Evolutionary conservation across 2,329 filamentous ascomycete genomes (phyloP), one percentile per base, ranked within the genome.

Genomic region (Gyromitra esculenta): DNA sequence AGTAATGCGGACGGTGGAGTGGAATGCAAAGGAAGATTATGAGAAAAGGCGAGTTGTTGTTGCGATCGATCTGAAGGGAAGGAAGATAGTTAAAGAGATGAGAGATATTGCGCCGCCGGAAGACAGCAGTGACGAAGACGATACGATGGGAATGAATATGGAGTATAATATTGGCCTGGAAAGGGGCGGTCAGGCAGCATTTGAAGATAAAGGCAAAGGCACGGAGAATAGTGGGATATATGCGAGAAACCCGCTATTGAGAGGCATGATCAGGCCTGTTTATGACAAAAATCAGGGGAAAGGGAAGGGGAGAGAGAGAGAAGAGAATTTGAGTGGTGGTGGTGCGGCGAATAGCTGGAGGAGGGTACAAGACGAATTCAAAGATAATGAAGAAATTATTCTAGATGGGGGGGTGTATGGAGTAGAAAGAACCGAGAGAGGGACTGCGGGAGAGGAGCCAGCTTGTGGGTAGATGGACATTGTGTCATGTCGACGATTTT

Each of bases 41-140:
- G 94, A 97, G 85, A 97, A 95, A 87, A 88, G 92, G 75, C 89
- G 88, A 80, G 91, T 96, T 76, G 91, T 97, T 0, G 88, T 96
- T 79, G 95, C 92, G 81, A 92, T 97, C 77, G 93, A 97, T 82
- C 85, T 97, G 0, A 90, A 90, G 7, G 91, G 91, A 0, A 91
- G 91, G 18, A 94, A 91, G 80, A 89, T 97, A 1, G 90, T 96
- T 3, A 89, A 88, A 76, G 89, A 89, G 80, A 92, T 92, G 88
- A 88, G 88, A 15, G 83, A 84, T 39, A 82, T 85, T n/a, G 87
- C 90, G 3, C 83, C 88, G 21, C 90, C 91, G 77, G 85, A 87
- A 60, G 88, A 88, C 2, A 84, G 84, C 2, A 88, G 86, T 5
- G 85, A 86, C 6, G 85, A 85, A 3, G 84, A 85, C 0, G 83